Evolutionary conservation across 352 stramenopile genomes (phyloP).

Genomic region (Thalassiosira hispida): DNA sequence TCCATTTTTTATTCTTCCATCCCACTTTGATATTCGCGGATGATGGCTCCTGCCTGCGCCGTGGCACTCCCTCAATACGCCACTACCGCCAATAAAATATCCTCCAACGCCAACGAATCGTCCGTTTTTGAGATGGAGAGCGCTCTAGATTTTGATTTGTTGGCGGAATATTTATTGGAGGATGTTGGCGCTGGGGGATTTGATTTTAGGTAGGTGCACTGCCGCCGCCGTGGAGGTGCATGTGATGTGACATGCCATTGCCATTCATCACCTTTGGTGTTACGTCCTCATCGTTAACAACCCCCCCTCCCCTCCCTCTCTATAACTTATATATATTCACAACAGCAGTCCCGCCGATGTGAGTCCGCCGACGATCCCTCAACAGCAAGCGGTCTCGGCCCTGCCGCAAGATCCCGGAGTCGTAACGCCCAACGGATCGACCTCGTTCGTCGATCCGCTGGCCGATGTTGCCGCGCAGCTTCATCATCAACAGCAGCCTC

Average conservation of each 20-base stretch:
- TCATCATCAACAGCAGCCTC: constrained; percentile 25
- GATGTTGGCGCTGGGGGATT: constrained; percentile 68
- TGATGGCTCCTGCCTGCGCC: no score
- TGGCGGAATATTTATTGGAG: constrained; percentile 83
- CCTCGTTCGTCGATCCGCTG: constrained; percentile 36
- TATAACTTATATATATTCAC: no score
- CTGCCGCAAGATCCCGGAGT: constrained; percentile 14
- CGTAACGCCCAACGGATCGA: constrained; percentile 36
- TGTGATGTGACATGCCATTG: neutral
- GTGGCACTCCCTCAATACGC: neutral
- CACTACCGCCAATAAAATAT: neutral
- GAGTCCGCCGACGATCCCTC: neutral
- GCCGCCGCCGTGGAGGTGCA: neutral
- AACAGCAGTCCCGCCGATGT: neutral
- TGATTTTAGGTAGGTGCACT: constrained; percentile 72
- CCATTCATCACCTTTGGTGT: neutral
- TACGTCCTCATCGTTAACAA: neutral
- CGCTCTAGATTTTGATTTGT: constrained; percentile 78
- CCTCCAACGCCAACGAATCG: neutral
- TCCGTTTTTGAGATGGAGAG: constrained; percentile 34
- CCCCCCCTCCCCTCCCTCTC: neutral
- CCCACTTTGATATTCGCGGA: no score
- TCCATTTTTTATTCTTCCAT: no score
- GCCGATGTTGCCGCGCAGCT: constrained; percentile 39
- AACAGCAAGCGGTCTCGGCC: neutral